Base-by-base conservation (phyloP, 2,329 filamentous ascomycete genomes). In the Fusarium vanettenii region DNA sequence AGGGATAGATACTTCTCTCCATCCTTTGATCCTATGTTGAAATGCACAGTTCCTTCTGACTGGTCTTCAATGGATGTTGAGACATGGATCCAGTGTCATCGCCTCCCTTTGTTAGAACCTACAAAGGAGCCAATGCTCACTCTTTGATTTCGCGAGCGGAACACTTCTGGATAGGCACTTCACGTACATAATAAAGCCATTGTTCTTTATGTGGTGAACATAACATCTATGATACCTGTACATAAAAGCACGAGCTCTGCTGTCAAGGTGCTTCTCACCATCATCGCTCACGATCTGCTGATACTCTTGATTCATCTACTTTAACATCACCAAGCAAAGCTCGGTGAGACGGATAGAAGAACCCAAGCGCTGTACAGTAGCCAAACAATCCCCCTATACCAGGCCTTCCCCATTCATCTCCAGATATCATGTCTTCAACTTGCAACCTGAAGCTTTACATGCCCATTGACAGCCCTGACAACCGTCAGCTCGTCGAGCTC, bases 381-480 rank as follows among this genome's bases (percentile, higher is more conserved):
- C 11, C 31, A 27, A 10, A 18, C 7, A 29, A 22, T 33, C 41
- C 13, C 29, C 22, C 22, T 20, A 22, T 45, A 45, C 16, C 10
- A 22, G 29, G 10, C 31, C 33, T 33, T 25, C 8, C 29, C 18
- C 16, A 18, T 48, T 33, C 22, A 4, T 55, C 22, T 33, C 18
- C 22, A 48, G 45, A 18, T 22, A 27, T 10, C 56, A 75, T 70
- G 72, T 18, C 14, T 52, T 35, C 29, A 9, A 43, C 27, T 18
- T 25, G 29, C 16, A 50, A 22, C 13, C 50, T 75, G 27, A 70
- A 60, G 20, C 29, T 75, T n/a, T 39, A 50, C 20, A 55, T 69
- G 48, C 69, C 70, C 22, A n/a, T 73, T 13, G 35, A 41, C 35
- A 22, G 39, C 13, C 57, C 35, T 3, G 27, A 13, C 11, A 50